Evolutionary conservation across 2,329 filamentous ascomycete species (phyloP).

Genomic region (Aspergillus thermomutatus): DNA sequence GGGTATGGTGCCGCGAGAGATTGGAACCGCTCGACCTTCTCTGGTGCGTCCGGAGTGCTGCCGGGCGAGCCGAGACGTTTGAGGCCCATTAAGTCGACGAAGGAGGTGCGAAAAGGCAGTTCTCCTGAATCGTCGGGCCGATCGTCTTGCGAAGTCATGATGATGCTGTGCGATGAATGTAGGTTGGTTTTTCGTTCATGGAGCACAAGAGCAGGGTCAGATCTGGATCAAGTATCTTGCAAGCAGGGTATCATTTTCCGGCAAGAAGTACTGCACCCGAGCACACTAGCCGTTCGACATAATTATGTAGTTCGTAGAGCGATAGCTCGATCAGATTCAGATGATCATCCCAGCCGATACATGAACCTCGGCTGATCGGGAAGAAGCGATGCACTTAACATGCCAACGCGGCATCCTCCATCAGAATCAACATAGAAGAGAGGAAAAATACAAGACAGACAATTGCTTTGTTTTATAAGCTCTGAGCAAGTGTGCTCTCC

Average conservation of each 20-base stretch:
- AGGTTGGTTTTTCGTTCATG: background rate
- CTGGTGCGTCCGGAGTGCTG: slow-evolving; percentile 14
- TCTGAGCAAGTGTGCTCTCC: background rate
- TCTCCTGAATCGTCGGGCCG: slow-evolving; percentile 6
- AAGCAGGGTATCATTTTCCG: background rate
- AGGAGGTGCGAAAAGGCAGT: slow-evolving; percentile 18
- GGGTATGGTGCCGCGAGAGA: slow-evolving; percentile 35
- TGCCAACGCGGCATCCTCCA: background rate
- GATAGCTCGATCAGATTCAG: background rate
- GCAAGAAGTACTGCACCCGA: background rate
- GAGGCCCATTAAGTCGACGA: slow-evolving; percentile 31
- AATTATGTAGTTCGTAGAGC: background rate
- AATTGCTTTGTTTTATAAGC: background rate
- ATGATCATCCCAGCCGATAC: background rate
- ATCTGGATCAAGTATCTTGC: background rate
- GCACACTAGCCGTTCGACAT: background rate
- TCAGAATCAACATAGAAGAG: background rate
- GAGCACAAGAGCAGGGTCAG: background rate
- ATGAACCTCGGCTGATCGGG: slow-evolving; percentile 3
- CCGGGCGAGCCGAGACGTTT: slow-evolving; percentile 21
- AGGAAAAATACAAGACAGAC: background rate
- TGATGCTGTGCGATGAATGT: background rate
- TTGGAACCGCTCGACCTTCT: slow-evolving; percentile 29
- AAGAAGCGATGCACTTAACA: background rate
- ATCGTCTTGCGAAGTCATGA: slow-evolving; percentile 16